Conservation (phyloP, 73 alveolate genomes). For the Tetrahymena borealis region DNA sequence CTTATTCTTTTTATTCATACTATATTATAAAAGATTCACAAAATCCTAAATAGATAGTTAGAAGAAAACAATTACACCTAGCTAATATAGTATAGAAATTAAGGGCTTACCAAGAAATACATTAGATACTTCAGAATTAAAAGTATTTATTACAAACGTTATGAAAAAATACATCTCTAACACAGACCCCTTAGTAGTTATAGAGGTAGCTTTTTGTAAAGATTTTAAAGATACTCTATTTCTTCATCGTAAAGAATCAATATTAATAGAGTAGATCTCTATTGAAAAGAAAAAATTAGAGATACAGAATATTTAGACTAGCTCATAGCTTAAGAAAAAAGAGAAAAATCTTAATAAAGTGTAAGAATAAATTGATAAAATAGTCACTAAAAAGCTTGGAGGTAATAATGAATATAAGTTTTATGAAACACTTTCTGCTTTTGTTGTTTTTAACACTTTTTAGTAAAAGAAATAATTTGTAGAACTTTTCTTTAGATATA, state of each 20-base stretch:
- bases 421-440: not conserved
- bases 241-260: not conserved
- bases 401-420: not conserved
- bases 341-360: not conserved
- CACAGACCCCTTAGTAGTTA: not conserved
- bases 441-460: not conserved
- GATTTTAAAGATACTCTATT: not conserved
- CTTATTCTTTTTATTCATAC: not conserved
- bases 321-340: not conserved
- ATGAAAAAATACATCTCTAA: not conserved
- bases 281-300: not conserved
- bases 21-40: not conserved
- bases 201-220: not conserved
- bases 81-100: not conserved
- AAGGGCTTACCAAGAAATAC: not conserved
- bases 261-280: not conserved
- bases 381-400: not conserved
- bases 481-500: not conserved
- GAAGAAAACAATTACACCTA: not conserved
- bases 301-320: not conserved
- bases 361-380: not conserved
- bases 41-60: not conserved
- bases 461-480: not conserved
- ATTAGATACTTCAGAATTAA: not conserved
- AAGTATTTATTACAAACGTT: not conserved